Evolutionary conservation across 1,139 yeast species (phyloP).

Genomic region (Pichia sp.): DNA sequence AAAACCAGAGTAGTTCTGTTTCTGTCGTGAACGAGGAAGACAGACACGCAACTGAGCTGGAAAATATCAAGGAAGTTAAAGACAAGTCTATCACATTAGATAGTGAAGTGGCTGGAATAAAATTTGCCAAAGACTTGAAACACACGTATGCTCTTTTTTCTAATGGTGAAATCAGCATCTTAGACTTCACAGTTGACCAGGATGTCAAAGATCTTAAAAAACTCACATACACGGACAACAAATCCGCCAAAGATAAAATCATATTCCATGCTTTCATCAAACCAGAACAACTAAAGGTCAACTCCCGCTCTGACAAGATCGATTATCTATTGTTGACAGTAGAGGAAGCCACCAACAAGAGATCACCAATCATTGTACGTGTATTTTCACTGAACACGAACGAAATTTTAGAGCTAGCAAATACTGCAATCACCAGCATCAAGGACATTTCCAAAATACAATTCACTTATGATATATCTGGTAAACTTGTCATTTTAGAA

Average conservation of each 20-base stretch:
- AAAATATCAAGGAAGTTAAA: slow-evolving; percentile 21
- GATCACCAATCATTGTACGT: slow-evolving; percentile 19
- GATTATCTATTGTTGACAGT: slow-evolving; percentile 22
- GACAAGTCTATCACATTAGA: slow-evolving; percentile 25
- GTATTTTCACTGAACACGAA: slow-evolving; percentile 20
- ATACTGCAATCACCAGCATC: slow-evolving; percentile 16
- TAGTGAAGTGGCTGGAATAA: slow-evolving; percentile 31
- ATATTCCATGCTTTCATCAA: slow-evolving; percentile 22
- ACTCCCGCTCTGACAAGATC: slow-evolving; percentile 15
- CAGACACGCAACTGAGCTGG: slow-evolving; percentile 18
- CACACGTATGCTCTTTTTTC: slow-evolving; percentile 35
- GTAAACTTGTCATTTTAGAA: slow-evolving; percentile 23
- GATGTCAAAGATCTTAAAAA: no score
- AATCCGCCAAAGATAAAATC: slow-evolving; percentile 11
- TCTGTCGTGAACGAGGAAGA: slow-evolving; percentile 24
- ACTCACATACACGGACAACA: no score
- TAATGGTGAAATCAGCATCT: slow-evolving; percentile 32
- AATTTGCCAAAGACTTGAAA: slow-evolving; percentile 30
- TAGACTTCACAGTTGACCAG: slow-evolving; percentile 29
- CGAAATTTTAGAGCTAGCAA: slow-evolving; percentile 23
- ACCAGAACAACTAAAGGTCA: slow-evolving; percentile 21
- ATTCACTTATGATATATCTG: slow-evolving; percentile 24
- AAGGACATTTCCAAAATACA: slow-evolving; percentile 11
- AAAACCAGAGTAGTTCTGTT: slow-evolving; percentile 20
- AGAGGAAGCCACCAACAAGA: slow-evolving; percentile 11